phyloP scores from a whole-genome alignment of 1,284 basidiomycete genomes.

The Phylloboletellus chloephorus region DNA sequence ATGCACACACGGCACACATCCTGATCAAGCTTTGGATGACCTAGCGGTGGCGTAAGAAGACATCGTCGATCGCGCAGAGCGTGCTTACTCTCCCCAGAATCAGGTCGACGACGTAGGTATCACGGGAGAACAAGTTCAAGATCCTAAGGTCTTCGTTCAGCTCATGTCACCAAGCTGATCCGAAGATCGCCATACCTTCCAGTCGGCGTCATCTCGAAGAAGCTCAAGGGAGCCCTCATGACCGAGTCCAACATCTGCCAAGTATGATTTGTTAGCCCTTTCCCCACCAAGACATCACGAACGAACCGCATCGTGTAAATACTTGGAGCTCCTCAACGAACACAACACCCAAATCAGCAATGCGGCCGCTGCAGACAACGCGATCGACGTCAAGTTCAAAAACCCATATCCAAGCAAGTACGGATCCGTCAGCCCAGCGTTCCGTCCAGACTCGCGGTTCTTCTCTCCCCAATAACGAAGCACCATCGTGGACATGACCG shows the following conservation, averaged over 20 bases:
- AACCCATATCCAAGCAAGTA: slow-evolving; percentile 61
- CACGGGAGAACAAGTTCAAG: slow-evolving; percentile 86
- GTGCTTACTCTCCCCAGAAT: slow-evolving; percentile 58
- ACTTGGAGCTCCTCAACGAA: slow-evolving; percentile 67
- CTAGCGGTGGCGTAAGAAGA: slow-evolving; percentile 21
- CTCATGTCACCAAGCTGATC: background rate
- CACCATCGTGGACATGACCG: slow-evolving; percentile 61
- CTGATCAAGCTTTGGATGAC: slow-evolving; percentile 67
- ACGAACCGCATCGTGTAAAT: slow-evolving; percentile 72
- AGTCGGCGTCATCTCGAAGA: slow-evolving; percentile 82
- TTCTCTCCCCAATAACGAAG: slow-evolving; percentile 78
- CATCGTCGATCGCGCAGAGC: background rate
- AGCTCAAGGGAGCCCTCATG: slow-evolving; percentile 78
- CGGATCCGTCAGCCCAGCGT: slow-evolving; percentile 47
- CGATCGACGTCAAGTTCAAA: slow-evolving; percentile 49
- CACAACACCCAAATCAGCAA: slow-evolving; percentile 77
- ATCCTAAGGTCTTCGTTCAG: slow-evolving; percentile 42
- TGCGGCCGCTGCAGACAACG: slow-evolving; percentile 50
- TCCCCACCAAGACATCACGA: background rate
- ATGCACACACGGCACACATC: slow-evolving; percentile 56
- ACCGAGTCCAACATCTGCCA: slow-evolving; percentile 69
- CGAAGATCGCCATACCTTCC: slow-evolving; percentile 49
- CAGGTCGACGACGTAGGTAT: slow-evolving; percentile 89
- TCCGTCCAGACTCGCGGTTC: slow-evolving; percentile 59
- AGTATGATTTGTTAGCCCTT: slow-evolving; percentile 4